A percentile compares a stretch with the other conserved stretches of the same genome.
Evolutionary conservation across 345 rosid species (phyloP).

Genomic region (Laguncularia racemosa): DNA sequence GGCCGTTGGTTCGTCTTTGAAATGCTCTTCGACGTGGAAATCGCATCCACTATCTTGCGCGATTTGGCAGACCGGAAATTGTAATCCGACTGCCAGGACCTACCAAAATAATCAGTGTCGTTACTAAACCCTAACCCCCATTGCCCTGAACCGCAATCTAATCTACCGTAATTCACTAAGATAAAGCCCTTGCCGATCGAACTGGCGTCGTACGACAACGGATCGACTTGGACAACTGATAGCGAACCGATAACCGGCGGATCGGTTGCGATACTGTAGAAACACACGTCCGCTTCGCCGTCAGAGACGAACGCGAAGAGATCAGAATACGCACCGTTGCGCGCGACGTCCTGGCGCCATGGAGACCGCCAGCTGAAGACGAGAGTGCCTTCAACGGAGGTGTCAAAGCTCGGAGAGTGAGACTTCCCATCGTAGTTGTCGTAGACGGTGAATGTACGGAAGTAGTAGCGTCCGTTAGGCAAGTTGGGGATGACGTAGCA

Average conservation of each 20-base stretch:
- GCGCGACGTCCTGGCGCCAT: slow-evolving; percentile 52
- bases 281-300: slow-evolving; percentile 81
- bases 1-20: slow-evolving; percentile 48
- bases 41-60: slow-evolving; percentile 15
- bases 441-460: slow-evolving; percentile 93
- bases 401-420: slow-evolving; percentile 80
- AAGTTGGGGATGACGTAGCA: slow-evolving; percentile 73
- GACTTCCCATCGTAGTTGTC: slow-evolving; percentile 93
- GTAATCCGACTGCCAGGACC: slow-evolving; percentile 85
- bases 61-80: slow-evolving; percentile 25
- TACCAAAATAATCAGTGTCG: slow-evolving; percentile 71
- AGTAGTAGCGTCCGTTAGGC: slow-evolving; percentile 78
- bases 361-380: slow-evolving; percentile 96
- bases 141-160: slow-evolving; percentile 61
- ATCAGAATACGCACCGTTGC: slow-evolving; percentile 92
- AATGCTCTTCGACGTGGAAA: slow-evolving; percentile 43
- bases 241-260: slow-evolving; percentile 87
- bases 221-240: slow-evolving; percentile 64
- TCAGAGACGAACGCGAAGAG: slow-evolving; percentile 68
- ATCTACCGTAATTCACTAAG: slow-evolving; percentile 81
- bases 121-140: slow-evolving; percentile 94
- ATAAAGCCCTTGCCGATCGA: slow-evolving; percentile 35
- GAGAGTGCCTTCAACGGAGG: slow-evolving; percentile 80
- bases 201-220: slow-evolving; percentile 48
- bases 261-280: slow-evolving; percentile 92